Evolutionary conservation across 768 basidiomycete species (phyloP).

Genomic region (Tylopilus sp.): DNA sequence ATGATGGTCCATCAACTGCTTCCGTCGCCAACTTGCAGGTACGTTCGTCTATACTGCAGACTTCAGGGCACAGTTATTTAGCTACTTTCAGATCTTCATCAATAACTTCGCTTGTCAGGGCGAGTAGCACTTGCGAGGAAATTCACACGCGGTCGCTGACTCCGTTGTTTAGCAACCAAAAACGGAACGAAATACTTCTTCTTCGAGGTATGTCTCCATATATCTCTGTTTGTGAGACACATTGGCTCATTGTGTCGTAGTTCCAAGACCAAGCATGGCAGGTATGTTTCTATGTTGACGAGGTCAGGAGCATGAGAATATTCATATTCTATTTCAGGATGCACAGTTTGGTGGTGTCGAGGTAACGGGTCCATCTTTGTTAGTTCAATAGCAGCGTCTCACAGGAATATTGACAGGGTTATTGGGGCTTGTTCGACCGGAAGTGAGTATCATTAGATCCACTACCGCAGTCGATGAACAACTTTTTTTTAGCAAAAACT

Average conservation of each 20-base stretch:
- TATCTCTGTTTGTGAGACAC: background rate
- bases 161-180: constrained; percentile 50
- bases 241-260: constrained; percentile 29
- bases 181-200: constrained; percentile 87
- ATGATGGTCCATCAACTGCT: constrained; percentile 67
- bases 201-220: constrained; percentile 55
- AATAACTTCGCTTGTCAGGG: constrained; percentile 76
- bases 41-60: background rate
- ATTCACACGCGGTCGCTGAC: constrained; percentile 9
- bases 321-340: constrained; percentile 37
- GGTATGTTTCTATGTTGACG: constrained; percentile 33
- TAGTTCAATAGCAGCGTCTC: constrained; percentile 6
- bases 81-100: constrained; percentile 61
- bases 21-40: constrained; percentile 60
- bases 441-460: constrained; percentile 37
- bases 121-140: constrained; percentile 1
- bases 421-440: constrained; percentile 65
- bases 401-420: constrained; percentile 32
- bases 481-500: constrained; percentile 48
- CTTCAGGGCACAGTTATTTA: constrained; percentile 5
- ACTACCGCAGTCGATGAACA: constrained; percentile 24
- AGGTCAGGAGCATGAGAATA: background rate
- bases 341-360: constrained; percentile 77
- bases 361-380: constrained; percentile 23
- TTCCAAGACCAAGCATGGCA: constrained; percentile 84